Percentiles rank a stretch among this genome's conserved stretches.
Evolutionary conservation across 345 rosid genomes (phyloP).

Genomic region (Euphorbia pulcherrima): DNA sequence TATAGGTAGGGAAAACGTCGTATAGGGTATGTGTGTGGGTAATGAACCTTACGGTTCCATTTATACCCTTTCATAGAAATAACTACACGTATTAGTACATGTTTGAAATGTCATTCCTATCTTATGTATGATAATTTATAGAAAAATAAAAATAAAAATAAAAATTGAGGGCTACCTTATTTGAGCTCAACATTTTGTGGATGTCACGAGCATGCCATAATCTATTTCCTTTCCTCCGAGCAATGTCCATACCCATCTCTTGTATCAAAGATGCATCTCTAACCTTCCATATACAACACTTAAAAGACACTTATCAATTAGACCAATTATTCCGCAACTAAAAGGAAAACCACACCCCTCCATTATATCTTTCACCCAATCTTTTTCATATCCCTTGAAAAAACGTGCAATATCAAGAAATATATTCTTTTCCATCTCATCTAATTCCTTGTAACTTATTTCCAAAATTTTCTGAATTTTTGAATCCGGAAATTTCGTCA

Average conservation of each 20-base stretch:
- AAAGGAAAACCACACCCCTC: not conserved
- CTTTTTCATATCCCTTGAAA: not conserved
- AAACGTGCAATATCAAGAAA: constrained; percentile 8
- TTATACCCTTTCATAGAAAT: too few relatives aligned
- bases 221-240: not conserved
- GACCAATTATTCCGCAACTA: not conserved
- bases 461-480: not conserved
- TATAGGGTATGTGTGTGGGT: too few relatives aligned
- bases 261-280: constrained; percentile 1
- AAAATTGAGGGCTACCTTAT: not conserved
- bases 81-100: too few relatives aligned
- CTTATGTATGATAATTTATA: too few relatives aligned
- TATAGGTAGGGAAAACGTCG: too few relatives aligned
- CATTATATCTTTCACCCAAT: constrained; percentile 1
- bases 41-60: too few relatives aligned
- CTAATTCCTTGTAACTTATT: not conserved
- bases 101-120: too few relatives aligned
- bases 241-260: constrained; percentile 4
- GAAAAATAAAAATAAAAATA: too few relatives aligned
- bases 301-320: constrained; percentile 1
- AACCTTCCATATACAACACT: not conserved
- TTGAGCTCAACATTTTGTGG: not conserved
- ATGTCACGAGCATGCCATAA: not conserved
- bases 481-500: not conserved
- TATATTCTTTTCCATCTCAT: not conserved